Base-by-base conservation (phyloP, 257 asterid genomes). In the Phtheirospermum japonicum region DNA sequence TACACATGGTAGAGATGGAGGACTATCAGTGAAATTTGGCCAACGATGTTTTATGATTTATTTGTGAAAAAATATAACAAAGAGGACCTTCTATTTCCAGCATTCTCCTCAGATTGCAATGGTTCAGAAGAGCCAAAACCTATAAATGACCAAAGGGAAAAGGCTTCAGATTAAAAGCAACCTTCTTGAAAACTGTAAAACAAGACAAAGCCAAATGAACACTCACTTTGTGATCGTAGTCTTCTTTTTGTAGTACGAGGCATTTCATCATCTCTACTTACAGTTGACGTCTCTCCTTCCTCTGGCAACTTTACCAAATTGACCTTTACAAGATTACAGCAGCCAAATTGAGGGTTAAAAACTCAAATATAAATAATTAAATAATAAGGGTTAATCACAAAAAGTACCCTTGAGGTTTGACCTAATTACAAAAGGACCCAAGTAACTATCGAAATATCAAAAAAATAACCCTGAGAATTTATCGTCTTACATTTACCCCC, bases 181-280 rank as follows among this genome's bases (percentile, higher is more conserved):
- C 42, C 30, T 49, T 30, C 8, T 17, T 53, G 16, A 7, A 34
- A 43, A 31, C 7, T 4, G 36, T 19, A 17, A 26, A 71, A 50
- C 4, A 31, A 14, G 28, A 31, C 28, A 9, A 28, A 18, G 53
- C 5, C 30, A 69, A 66, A 62, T 48, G 11, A 30, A 23, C 54
- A 65, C 92, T 80, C 49, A 84, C 95, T 69, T 23, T 71, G 74
- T 54, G 83, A 67, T 49, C 69, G 75, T 43, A 32, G 54, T 54
- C 68, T 76, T 77, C 71, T 77, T 59, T 66, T 78, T 60, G 69
- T 31, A 68, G 42, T 66, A 63, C 54, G 65, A 51, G 64, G 68
- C 59, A 71, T 68, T 61, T 52, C 75, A 51, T 64, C 57, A 8
- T 71, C 73, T 64, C 60, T 31, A 32, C 33, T 73, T 26, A 26